Base-by-base conservation (phyloP, 805 yeast species). In the Barnettozyma sucrosica region DNA sequence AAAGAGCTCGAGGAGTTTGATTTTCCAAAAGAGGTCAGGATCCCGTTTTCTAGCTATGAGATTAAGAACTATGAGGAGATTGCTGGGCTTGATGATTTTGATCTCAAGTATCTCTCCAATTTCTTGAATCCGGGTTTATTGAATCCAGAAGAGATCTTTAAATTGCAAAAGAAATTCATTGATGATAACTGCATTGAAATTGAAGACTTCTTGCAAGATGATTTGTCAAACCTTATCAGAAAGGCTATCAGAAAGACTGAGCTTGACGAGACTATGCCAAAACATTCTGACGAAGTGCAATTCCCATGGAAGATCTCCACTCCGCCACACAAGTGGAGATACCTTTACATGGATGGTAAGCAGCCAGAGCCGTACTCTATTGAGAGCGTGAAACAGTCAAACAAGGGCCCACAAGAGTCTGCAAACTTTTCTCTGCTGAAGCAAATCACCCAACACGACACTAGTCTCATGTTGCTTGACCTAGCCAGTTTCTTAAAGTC, bases 321-420 rank as follows among this genome's bases (percentile, higher is more conserved):
- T 42, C 98, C 99, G 8, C 93, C 97, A 8, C 98, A 92, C 61
- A 89, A 93, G 63, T 90, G 89, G 68, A 71, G 97, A 52, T 93
- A 75, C 61, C 64, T 89, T 71, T 92, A 89, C 62, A 72, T 90
- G 28, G 95, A 88, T 61, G 92, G 92, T 3, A 68, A 70, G 47
- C 61, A 72, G 11, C 59, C 56, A 11, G 68, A 62, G 42, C 59
- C 62, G 26, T 58, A 64, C 6, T 53, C 57, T 14, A 62, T 61
- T 40, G 63, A 64, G 20, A 66, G 62, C 23, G 58, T 66, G 30
- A 58, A 56, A 13, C 45, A 61, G 49, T 49, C 66, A 53, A 55
- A 77, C 66, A 40, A 71, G 36, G 58, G 61, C 9, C 55, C 77
- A 0, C 79, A 76, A 49, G 85, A 81, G 49, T 52, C 56, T 11